Evolutionary conservation across 2,329 filamentous ascomycete species (phyloP).

Genomic region (Pyricularia pennisetigena): DNA sequence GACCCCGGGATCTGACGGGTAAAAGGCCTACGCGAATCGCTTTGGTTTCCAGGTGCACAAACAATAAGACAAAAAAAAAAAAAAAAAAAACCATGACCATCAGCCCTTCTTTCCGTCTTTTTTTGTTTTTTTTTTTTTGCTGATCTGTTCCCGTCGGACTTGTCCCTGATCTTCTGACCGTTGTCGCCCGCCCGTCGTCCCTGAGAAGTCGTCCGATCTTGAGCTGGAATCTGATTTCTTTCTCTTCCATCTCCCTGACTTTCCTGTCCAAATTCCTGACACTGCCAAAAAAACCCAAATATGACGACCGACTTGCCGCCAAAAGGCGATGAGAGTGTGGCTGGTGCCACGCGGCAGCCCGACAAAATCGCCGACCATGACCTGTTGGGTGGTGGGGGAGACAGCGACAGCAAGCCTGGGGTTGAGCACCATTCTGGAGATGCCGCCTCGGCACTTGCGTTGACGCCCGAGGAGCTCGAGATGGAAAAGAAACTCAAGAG

Average conservation of each 20-base stretch:
- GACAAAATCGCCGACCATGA: background rate
- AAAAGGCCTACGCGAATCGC: background rate
- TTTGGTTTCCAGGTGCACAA: background rate
- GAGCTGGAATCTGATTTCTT: background rate
- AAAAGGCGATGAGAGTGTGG: background rate
- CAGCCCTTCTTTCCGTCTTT: too few relatives aligned
- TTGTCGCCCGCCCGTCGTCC: background rate
- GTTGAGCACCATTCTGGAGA: background rate
- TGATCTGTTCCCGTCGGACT: background rate
- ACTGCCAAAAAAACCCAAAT: background rate
- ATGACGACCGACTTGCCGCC: background rate
- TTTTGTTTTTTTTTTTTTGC: background rate
- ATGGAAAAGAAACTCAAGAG: slow-evolving; percentile 44
- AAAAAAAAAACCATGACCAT: background rate
- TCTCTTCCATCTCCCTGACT: background rate
- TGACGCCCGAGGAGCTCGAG: background rate
- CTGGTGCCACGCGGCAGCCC: background rate
- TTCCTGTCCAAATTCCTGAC: background rate
- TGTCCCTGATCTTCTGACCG: background rate
- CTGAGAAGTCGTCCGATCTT: background rate
- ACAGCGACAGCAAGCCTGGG: background rate
- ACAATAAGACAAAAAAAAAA: too few relatives aligned
- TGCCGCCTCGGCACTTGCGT: background rate
- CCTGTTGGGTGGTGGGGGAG: background rate
- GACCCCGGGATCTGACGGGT: background rate